Evolutionary conservation across 352 stramenopile genomes (phyloP).

Genomic region (Nothophytophthora sp.): DNA sequence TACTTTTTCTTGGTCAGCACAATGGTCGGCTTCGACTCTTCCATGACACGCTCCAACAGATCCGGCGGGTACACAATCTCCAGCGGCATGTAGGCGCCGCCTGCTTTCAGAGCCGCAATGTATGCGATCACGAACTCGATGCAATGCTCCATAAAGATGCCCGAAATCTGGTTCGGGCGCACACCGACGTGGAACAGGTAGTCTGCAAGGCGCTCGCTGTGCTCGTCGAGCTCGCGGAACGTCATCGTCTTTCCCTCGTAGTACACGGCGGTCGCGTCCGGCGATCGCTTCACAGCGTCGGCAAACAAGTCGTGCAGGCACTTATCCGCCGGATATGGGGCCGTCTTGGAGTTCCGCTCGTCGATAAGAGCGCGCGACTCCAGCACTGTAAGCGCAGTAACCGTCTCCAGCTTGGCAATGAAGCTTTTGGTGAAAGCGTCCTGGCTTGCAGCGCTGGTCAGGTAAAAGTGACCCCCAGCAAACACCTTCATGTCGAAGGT

Average conservation of each 20-base stretch:
- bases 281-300: constrained; percentile 62
- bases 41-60: constrained; percentile 88
- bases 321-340: constrained; percentile 62
- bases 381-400: constrained; percentile 33
- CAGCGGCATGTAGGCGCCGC: constrained; percentile 90
- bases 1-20: constrained; percentile 85
- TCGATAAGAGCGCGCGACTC: constrained; percentile 53
- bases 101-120: constrained; percentile 90
- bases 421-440: constrained; percentile 35
- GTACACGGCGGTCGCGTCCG: constrained; percentile 65
- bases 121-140: constrained; percentile 92
- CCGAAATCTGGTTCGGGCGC: constrained; percentile 67
- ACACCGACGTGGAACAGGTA: constrained; percentile 67
- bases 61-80: constrained; percentile 90
- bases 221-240: constrained; percentile 69
- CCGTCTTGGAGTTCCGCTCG: constrained; percentile 48
- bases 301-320: constrained; percentile 86
- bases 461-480: constrained; percentile 62
- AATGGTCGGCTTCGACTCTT: constrained; percentile 86
- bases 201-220: constrained; percentile 64
- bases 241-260: constrained; percentile 72
- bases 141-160: constrained; percentile 92
- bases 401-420: constrained; percentile 35
- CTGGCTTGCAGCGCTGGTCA: constrained; percentile 38
- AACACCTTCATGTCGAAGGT: constrained; percentile 49